phyloP scores from a whole-genome alignment of 108 stramenopile genomes.

The Nitzschia sp. region DNA sequence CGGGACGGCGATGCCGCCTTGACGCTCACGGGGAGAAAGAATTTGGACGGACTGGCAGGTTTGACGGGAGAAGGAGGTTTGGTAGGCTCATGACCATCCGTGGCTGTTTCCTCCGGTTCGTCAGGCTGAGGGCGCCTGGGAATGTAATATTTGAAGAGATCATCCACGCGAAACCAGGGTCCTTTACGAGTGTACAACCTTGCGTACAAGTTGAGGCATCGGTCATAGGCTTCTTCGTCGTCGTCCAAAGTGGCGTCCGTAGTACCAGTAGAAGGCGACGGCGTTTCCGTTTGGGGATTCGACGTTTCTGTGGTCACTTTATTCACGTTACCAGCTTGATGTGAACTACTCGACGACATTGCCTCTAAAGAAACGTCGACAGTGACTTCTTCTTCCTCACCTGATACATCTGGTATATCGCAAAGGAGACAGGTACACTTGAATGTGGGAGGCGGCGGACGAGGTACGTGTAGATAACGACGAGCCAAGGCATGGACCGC shows the following conservation, averaged over 20 bases:
- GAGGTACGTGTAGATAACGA: slow-evolving; percentile 25
- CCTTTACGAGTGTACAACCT: slow-evolving; percentile 82
- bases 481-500: slow-evolving; percentile 54
- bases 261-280: neutral
- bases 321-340: slow-evolving; percentile 3
- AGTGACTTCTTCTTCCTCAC: neutral
- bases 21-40: slow-evolving; percentile 27
- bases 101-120: neutral
- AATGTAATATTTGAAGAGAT: slow-evolving; percentile 78
- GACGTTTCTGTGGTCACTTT: neutral
- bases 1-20: neutral
- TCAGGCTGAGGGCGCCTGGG: slow-evolving; percentile 31
- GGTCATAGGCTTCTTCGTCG: slow-evolving; percentile 38
- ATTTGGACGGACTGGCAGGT: slow-evolving; percentile 14
- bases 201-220: slow-evolving; percentile 70
- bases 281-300: neutral
- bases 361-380: neutral
- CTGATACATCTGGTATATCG: neutral
- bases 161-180: slow-evolving; percentile 75
- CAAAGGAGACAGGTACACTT: slow-evolving; percentile 1
- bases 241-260: slow-evolving; percentile 7
- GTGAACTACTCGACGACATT: too few relatives aligned
- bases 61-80: slow-evolving; percentile 1
- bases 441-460: neutral
- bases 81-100: neutral